These are phyloP conservation scores for Epichloe amarillans DNA, from an alignment of 2,329 filamentous ascomycete genomes.

Conservation along the genomic window DNA sequence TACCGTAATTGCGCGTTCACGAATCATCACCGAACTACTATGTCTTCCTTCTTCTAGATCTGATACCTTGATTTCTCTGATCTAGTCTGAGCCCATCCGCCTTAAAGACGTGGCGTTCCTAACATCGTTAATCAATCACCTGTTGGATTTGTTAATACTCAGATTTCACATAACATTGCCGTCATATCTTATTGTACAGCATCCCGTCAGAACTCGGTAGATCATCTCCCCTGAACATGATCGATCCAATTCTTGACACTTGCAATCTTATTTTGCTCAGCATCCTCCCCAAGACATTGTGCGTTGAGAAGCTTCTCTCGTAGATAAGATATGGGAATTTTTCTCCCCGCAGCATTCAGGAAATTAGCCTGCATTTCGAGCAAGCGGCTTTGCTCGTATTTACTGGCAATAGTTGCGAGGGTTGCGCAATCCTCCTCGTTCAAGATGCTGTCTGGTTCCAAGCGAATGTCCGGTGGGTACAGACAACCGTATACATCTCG, in stretches of 20 bases:
- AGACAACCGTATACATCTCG: conserved; percentile 17
- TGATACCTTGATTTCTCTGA: too few species aligned
- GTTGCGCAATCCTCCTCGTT: conserved; percentile 20
- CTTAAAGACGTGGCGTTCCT: too few species aligned
- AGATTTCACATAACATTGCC: too few species aligned
- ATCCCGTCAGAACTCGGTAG: too few species aligned
- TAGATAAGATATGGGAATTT: conserved; percentile 26
- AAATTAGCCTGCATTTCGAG: conserved; percentile 31
- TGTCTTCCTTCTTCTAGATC: too few species aligned
- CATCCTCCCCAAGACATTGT: not conserved
- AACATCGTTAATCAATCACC: too few species aligned
- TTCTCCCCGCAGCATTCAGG: conserved; percentile 28
- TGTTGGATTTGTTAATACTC: too few species aligned
- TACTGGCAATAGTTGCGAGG: conserved; percentile 22
- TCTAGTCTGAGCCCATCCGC: too few species aligned
- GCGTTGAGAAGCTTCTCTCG: conserved; percentile 14
- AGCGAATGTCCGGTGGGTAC: conserved; percentile 15
- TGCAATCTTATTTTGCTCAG: not conserved
- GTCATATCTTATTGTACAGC: too few species aligned
- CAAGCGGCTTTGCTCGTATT: conserved; percentile 21
- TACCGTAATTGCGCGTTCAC: too few species aligned
- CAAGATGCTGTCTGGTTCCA: conserved; percentile 14
- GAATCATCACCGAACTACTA: too few species aligned
- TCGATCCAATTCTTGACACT: conserved; percentile 1
- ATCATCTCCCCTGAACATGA: not conserved